Percentiles rank a stretch among this genome's conserved stretches.
Evolutionary conservation across 2,329 filamentous ascomycete species (phyloP).

Genomic region (Tolypocladium sp.): DNA sequence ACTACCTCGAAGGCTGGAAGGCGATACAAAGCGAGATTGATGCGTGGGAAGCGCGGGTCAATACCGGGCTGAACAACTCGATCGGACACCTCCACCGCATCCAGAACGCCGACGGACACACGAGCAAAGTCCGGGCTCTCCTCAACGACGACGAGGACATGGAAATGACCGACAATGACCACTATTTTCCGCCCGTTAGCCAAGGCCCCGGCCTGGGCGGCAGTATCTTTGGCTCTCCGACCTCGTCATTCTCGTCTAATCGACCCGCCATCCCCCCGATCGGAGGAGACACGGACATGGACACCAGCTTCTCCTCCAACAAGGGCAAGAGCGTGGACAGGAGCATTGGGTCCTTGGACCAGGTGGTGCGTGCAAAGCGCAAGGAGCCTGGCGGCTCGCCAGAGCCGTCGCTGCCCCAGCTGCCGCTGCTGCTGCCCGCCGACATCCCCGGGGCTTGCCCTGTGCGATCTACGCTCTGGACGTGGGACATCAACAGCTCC

Average conservation of each 20-base stretch:
- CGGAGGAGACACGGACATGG: constrained; percentile 19
- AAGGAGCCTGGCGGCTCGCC: constrained; percentile 24
- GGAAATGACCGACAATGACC: constrained; percentile 35
- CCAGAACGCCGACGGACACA: constrained; percentile 39
- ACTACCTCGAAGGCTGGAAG: constrained; percentile 79
- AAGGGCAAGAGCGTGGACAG: constrained; percentile 21
- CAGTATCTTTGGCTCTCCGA: constrained; percentile 26
- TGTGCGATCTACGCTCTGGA: constrained; percentile 38
- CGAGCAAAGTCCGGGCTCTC: constrained; percentile 46
- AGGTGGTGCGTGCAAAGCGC: constrained; percentile 20
- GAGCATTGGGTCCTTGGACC: constrained; percentile 16
- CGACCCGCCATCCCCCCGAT: constrained; percentile 13
- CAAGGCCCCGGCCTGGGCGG: constrained; percentile 10
- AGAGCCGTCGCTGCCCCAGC: constrained; percentile 19
- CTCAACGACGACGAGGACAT: constrained; percentile 39
- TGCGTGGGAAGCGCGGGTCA: constrained; percentile 54
- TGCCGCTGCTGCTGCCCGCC: constrained; percentile 16
- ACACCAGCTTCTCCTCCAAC: constrained; percentile 9
- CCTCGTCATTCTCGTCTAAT: constrained; percentile 20
- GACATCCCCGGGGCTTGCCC: constrained; percentile 18
- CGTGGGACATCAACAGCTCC: constrained; percentile 37
- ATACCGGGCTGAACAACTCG: constrained; percentile 29
- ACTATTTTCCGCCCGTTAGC: constrained; percentile 9
- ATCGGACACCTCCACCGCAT: constrained; percentile 32
- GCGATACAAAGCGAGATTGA: constrained; percentile 57